A percentile compares a stretch with the other conserved stretches of the same genome.
These are phyloP conservation scores for Theobroma grandiflorum DNA, from an alignment of 441 rosid genomes.

Conservation along the genomic window DNA sequence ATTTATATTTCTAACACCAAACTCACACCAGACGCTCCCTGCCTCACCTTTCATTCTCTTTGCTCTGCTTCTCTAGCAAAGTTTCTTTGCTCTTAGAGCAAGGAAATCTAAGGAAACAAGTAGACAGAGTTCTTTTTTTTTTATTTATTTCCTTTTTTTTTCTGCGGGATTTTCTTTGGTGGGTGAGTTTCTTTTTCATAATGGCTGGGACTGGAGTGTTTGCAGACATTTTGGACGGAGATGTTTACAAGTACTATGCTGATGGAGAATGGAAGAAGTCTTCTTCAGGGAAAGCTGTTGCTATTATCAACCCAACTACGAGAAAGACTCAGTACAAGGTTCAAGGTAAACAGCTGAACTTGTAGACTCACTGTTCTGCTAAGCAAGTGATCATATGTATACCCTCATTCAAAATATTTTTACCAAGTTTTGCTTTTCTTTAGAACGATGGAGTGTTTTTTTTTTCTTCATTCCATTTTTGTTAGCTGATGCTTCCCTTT, in stretches of 20 bases:
- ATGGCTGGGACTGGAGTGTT: constrained; percentile 91
- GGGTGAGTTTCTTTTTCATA: neutral
- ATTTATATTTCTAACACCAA: neutral
- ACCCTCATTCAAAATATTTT: neutral
- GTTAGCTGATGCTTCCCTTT: neutral
- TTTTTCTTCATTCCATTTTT: neutral
- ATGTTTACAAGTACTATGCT: constrained; percentile 75
- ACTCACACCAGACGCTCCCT: neutral
- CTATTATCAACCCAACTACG: constrained; percentile 86
- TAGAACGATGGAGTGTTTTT: neutral
- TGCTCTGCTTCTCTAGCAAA: neutral
- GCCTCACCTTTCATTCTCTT: constrained; percentile 3
- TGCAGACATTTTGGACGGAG: constrained; percentile 79
- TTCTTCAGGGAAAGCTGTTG: constrained; percentile 76
- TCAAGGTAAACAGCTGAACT: constrained; percentile 62
- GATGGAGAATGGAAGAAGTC: constrained; percentile 90
- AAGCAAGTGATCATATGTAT: neutral
- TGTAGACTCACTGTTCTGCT: neutral
- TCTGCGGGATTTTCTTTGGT: neutral
- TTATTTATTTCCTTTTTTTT: too few species aligned
- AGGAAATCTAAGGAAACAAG: constrained; percentile 7
- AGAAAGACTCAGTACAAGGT: constrained; percentile 90
- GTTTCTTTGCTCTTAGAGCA: neutral
- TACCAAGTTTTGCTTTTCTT: neutral
- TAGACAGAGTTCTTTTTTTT: neutral